Evolutionary conservation across 306 rosid genomes (phyloP).

Genomic region (Prosopis cineraria): DNA sequence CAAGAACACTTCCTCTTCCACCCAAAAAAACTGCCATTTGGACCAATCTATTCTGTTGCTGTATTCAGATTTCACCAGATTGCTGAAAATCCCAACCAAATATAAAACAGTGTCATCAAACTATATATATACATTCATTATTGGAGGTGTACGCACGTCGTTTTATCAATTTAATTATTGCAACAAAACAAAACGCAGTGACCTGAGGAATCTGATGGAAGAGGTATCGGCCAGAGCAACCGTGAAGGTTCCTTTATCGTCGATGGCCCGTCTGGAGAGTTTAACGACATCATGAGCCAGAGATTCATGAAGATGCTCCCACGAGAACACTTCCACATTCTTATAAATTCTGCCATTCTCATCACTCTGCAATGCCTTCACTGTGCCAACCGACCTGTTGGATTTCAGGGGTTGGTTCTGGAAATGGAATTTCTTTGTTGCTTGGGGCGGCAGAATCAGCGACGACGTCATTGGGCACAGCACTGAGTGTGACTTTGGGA

Average conservation of each 20-base stretch:
- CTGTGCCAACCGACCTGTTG: not conserved
- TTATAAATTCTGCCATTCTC: slow-evolving; percentile 1
- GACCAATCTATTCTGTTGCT: slow-evolving; percentile 50
- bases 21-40: slow-evolving; percentile 65
- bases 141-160: not conserved
- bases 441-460: not conserved
- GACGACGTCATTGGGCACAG: slow-evolving; percentile 17
- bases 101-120: not conserved
- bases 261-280: slow-evolving; percentile 46
- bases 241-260: slow-evolving; percentile 53
- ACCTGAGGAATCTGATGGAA: not conserved
- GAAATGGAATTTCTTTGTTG: not conserved
- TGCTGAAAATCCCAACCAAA: slow-evolving; percentile 40
- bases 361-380: not conserved
- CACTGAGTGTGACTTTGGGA: not conserved
- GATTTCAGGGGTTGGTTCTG: not conserved
- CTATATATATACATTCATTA: not conserved
- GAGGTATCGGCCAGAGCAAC: slow-evolving; percentile 67
- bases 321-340: slow-evolving; percentile 52
- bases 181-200: not conserved
- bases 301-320: not conserved
- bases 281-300: slow-evolving; percentile 56
- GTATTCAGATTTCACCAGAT: slow-evolving; percentile 48
- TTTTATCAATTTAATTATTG: too few species aligned
- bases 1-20: slow-evolving; percentile 42